Evolutionary conservation across 345 rosid genomes (phyloP).

Genomic region (Hirschfeldia incana): DNA sequence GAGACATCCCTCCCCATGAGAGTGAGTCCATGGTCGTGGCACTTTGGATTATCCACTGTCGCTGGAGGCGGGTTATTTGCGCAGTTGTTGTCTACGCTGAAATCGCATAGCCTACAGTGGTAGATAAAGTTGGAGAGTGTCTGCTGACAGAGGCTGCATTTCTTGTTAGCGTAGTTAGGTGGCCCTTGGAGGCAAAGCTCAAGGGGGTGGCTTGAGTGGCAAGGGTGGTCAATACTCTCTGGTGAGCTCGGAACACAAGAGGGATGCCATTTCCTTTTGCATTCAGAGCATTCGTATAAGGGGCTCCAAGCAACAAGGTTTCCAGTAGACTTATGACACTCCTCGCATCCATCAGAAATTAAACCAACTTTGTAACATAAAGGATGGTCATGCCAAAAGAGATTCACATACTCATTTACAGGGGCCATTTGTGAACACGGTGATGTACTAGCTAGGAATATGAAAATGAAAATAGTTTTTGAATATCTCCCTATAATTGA

Average conservation of each 20-base stretch:
- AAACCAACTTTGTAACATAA: constrained; percentile 8
- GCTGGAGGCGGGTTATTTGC: neutral
- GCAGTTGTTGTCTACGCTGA: constrained; percentile 12
- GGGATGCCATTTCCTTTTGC: neutral
- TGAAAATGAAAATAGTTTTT: neutral
- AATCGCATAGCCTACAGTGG: constrained; percentile 3
- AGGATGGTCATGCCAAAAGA: constrained; percentile 2
- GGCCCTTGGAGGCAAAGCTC: neutral
- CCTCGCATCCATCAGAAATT: neutral
- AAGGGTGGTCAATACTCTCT: neutral
- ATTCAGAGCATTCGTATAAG: neutral
- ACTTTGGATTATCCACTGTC: neutral
- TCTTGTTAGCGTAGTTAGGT: neutral
- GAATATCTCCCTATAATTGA: neutral
- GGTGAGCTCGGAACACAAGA: constrained; percentile 7
- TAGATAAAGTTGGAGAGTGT: neutral
- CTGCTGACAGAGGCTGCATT: neutral
- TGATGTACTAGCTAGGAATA: neutral
- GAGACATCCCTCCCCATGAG: constrained; percentile 1
- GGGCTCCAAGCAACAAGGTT: neutral
- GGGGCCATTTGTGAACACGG: neutral
- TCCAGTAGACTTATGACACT: constrained; percentile 5
- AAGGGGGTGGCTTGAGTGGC: neutral
- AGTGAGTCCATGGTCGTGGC: constrained; percentile 11
- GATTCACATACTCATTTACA: neutral